Conservation (phyloP, 257 asterid genomes). For the Scutellaria barbata region DNA sequence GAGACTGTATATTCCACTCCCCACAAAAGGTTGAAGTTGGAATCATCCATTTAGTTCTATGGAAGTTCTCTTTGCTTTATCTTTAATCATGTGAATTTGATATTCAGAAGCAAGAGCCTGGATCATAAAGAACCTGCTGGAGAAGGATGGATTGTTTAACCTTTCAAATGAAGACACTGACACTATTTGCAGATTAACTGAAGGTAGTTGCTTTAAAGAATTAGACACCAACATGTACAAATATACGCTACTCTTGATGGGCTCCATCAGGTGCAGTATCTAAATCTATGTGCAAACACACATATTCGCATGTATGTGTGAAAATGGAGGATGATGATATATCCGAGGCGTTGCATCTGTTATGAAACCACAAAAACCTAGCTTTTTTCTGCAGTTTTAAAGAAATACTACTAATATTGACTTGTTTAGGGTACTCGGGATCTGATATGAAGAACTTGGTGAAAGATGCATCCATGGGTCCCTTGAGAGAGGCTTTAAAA, state of each 20-base stretch:
- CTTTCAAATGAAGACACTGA: conserved; percentile 76
- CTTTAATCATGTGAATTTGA: conserved; percentile 32
- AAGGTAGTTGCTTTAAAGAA: conserved; percentile 50
- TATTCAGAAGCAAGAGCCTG: conserved; percentile 91
- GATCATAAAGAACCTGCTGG: conserved; percentile 82
- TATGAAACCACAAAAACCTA: neutral
- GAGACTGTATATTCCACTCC: conserved; percentile 95
- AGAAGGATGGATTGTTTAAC: conserved; percentile 83
- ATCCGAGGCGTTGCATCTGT: no score
- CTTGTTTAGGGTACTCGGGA: conserved; percentile 87
- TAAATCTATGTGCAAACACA: neutral
- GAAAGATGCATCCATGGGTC: conserved; percentile 99
- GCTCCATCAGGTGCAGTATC: neutral
- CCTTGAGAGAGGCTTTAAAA: conserved; percentile 84
- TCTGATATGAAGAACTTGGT: conserved; percentile 98
- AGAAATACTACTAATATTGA: conserved; percentile 25
- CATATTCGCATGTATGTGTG: neutral
- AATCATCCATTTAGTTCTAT: neutral
- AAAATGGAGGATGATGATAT: no score
- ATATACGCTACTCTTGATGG: neutral
- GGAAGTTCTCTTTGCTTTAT: conserved; percentile 23
- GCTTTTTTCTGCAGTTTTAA: conserved; percentile 29
- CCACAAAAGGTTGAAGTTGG: conserved; percentile 75
- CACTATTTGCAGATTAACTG: conserved; percentile 76
- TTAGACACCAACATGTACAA: neutral